Base-by-base conservation (phyloP, 495 filamentous ascomycete genomes). In the Pyronema omphalodes region DNA sequence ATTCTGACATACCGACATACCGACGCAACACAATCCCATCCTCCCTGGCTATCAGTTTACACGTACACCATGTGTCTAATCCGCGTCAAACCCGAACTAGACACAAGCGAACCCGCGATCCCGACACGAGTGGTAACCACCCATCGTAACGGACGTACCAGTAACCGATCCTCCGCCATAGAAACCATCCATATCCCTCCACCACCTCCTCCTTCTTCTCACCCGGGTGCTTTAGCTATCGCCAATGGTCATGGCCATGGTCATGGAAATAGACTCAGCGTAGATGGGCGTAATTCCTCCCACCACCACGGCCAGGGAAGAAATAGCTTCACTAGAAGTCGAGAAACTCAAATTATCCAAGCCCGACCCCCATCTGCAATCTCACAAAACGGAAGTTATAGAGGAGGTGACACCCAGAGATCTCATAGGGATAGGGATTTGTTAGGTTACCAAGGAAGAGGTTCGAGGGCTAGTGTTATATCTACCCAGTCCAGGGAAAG, bases 61-160 rank as follows among this genome's bases (percentile, higher is more conserved):
- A n/a, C n/a, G n/a, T 9, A 8, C 15, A 55, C 50, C 35, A 63
- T 63, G 61, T 63, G 61, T 29, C 59, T 63, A 53, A 63, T 63
- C 46, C 63, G 58, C 51, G 61, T 63, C 41, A 60, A 60, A 48
- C 61, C 61, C 12, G 61, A 63, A 39, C 40, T 59, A 3, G 61
- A 63, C 18, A 53, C 59, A 17, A 49, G 56, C 15, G 36, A 39
- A n/a, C 8, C 9, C 15, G 12, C 46, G 9, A 51, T 62, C n/a
- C 60, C 60, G 14, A 46, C 59, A 1, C 55, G 60, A 7, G 49
- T 41, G 9, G 48, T 48, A 7, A 39, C 23, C 19, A 51, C 29
- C 41, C 41, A 43, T 19, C 37, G 40, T 11, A 55, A 41, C 39
- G 15, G 39, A 5, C 23, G 23, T 5, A 34, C 23, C 23, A 50